Base-by-base conservation (phyloP, 345 rosid genomes). In the Ceriops tagal region DNA sequence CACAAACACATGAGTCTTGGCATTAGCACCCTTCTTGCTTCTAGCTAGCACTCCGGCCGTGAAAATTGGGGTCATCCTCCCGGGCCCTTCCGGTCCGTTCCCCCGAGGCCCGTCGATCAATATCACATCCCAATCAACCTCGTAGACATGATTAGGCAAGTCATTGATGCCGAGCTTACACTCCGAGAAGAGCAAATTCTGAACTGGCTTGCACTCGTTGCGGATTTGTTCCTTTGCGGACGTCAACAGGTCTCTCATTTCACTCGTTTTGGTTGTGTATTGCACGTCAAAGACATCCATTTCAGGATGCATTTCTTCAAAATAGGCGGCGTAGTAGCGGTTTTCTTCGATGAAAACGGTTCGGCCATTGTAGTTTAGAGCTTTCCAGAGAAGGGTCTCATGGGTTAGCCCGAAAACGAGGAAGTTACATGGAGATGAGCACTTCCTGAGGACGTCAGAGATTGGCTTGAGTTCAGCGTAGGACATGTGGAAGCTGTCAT, bases 51-150 rank as follows among this genome's bases (percentile, higher is more conserved):
- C 99, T 8, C 89, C 96, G 2, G 99, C 86, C 3, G 99, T 95
- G 80, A 92, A 95, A 62, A 95, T 92, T 2, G 97, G 86, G 5
- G 88, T 76, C 96, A 95, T 92, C 72, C 99, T 79, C 4, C 99
- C 97, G 0, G 99, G 93, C 0, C 83, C 79, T 0, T 89, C 91
- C 0, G 83, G 79, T 19, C 92, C 88, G 56, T 92, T 86, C 1
- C 99, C 99, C 4, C 99, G 79, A 1, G 99, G 99, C 1, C 99
- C 99, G n/a, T 91, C 99, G 6, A 95, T 84, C 53, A 95, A 67
- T 16, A 95, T 95, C 68, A 95, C 92, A 70, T 95, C 99, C 99
- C 99, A 95, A 13, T 87, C 96, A 13, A 95, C 89, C 71, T 92
- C 97, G 9, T 95, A 95, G 2, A 95, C 96, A 43, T 88, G 96